phyloP scores from a whole-genome alignment of 164 flowering plant genomes.

The Stephania yunnanensis region DNA sequence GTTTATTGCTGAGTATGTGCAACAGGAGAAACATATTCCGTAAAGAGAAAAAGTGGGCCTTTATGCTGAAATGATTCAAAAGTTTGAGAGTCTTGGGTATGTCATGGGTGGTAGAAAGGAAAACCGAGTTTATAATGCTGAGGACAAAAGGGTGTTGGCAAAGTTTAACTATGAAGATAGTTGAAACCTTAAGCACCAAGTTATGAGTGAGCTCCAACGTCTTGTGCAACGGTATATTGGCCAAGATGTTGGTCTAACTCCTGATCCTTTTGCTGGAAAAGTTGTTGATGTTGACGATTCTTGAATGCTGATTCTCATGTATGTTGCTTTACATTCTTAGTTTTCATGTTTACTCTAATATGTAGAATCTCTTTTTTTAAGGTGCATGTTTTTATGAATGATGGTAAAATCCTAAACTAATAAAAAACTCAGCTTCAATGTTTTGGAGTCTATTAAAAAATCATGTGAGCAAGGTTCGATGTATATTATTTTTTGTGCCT shows the following conservation, averaged over 20 bases:
- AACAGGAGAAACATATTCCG: constrained; percentile 96
- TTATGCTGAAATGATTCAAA: constrained; percentile 91
- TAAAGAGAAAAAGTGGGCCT: constrained; percentile 99
- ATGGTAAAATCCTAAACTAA: too few species aligned
- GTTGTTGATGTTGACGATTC: constrained; percentile 53
- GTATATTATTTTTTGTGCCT: too few species aligned
- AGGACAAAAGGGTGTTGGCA: constrained; percentile 89
- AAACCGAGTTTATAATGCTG: constrained; percentile 97
- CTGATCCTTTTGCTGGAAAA: constrained; percentile 76
- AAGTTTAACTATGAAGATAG: constrained; percentile 96
- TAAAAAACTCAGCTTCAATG: too few species aligned
- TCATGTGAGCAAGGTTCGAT: too few species aligned
- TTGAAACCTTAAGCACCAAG: constrained; percentile 84
- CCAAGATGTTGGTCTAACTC: constrained; percentile 85
- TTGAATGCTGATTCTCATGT: constrained; percentile 35
- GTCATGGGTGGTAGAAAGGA: constrained; percentile 99
- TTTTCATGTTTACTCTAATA: background rate
- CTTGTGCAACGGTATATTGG: constrained; percentile 93
- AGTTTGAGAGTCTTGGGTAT: constrained; percentile 86
- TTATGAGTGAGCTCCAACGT: constrained; percentile 93
- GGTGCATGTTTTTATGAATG: background rate
- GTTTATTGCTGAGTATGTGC: constrained; percentile 97
- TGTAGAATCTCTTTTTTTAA: background rate
- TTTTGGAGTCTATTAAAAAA: too few species aligned
- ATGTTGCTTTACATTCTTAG: background rate